Percentiles rank a stretch among this genome's conserved stretches.
Conservation (phyloP, 1,139 yeast species). For the Blastobotrys buckinghamii region DNA sequence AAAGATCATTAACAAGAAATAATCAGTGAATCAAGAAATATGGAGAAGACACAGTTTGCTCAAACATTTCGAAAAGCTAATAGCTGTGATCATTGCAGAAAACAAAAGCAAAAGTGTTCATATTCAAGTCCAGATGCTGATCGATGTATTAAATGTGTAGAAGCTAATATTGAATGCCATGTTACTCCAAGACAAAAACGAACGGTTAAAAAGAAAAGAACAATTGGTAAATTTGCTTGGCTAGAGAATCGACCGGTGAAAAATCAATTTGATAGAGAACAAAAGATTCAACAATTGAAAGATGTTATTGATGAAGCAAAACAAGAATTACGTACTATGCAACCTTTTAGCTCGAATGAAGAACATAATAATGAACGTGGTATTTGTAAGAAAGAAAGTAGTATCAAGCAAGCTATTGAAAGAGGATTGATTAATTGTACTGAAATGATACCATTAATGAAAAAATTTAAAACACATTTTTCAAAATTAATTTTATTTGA, state of each 20-base stretch:
- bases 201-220: slow-evolving; percentile 2
- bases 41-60: slow-evolving; percentile 5
- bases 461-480: background rate
- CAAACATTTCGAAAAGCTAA: slow-evolving; percentile 40
- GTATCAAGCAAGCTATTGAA: slow-evolving; percentile 31
- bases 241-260: slow-evolving; percentile 7
- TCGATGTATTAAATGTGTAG: slow-evolving; percentile 46
- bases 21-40: background rate
- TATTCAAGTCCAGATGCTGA: slow-evolving; percentile 43
- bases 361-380: background rate
- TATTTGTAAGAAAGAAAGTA: slow-evolving; percentile 35
- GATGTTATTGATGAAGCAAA: slow-evolving; percentile 10
- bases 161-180: slow-evolving; percentile 41
- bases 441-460: background rate
- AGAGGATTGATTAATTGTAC: background rate
- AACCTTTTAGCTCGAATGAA: background rate
- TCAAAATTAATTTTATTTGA: slow-evolving; percentile 38
- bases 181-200: slow-evolving; percentile 18
- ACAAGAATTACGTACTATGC: slow-evolving; percentile 26
- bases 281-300: slow-evolving; percentile 11
- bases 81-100: slow-evolving; percentile 54
- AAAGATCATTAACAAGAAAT: no score
- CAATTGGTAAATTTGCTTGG: slow-evolving; percentile 6
- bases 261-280: slow-evolving; percentile 7
- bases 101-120: slow-evolving; percentile 50